Conservation (phyloP, 495 filamentous ascomycete genomes). For the Penicillium simplicissimum region DNA sequence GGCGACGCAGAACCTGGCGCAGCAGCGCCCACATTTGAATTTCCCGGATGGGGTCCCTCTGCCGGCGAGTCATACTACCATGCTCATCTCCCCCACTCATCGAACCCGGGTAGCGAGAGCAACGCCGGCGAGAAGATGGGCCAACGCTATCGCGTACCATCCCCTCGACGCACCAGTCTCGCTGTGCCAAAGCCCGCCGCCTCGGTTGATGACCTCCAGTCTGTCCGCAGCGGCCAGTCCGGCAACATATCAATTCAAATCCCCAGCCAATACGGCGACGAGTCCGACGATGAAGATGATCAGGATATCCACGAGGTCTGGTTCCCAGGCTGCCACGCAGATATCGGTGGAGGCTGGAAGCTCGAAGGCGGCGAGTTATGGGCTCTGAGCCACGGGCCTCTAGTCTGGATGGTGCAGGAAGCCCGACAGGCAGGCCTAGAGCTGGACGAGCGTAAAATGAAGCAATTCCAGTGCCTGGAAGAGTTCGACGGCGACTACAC, state of each 20-base stretch:
- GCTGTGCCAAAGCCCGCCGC: constrained; percentile 28
- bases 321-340: constrained; percentile 82
- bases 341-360: constrained; percentile 85
- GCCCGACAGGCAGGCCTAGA: constrained; percentile 70
- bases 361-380: constrained; percentile 53
- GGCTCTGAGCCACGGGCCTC: constrained; percentile 70
- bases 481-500: constrained; percentile 46
- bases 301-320: constrained; percentile 83
- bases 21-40: constrained; percentile 1
- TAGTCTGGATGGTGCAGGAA: constrained; percentile 85
- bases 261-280: constrained; percentile 50
- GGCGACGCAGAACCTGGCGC: constrained; percentile 6
- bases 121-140: constrained; percentile 4
- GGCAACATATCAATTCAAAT: constrained; percentile 38
- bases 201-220: constrained; percentile 39
- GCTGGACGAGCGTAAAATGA: constrained; percentile 69
- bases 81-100: constrained; percentile 26
- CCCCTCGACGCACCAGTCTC: constrained; percentile 31
- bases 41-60: constrained; percentile 24
- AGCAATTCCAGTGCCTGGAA: constrained; percentile 62
- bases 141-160: constrained; percentile 48
- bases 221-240: constrained; percentile 43
- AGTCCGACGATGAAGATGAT: constrained; percentile 58
- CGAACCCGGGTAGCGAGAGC: constrained; percentile 22
- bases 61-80: constrained; percentile 41